These are phyloP conservation scores for Parietaria judaica DNA, from an alignment of 306 rosid species.

Conservation along the genomic window DNA sequence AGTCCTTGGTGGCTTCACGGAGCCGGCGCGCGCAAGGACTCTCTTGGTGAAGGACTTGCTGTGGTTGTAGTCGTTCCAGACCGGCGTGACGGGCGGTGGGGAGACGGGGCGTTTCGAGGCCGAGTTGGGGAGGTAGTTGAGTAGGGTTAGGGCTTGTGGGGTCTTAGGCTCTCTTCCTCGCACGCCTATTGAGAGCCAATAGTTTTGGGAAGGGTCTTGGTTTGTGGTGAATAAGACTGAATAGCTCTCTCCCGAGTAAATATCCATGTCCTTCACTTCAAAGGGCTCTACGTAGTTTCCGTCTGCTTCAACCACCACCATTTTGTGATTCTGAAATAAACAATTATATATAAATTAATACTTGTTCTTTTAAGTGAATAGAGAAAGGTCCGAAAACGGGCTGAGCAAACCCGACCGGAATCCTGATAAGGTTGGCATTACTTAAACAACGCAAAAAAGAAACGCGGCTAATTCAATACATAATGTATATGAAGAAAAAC, in stretches of 20 bases:
- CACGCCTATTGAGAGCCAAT: conserved; percentile 65
- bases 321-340: conserved; percentile 51
- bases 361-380: too few relatives aligned
- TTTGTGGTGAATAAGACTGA: conserved; percentile 59
- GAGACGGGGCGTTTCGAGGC: conserved; percentile 51
- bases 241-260: conserved; percentile 79
- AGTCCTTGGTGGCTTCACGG: conserved; percentile 45
- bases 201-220: conserved; percentile 59
- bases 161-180: conserved; percentile 59
- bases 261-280: conserved; percentile 48
- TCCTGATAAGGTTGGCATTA: too few relatives aligned
- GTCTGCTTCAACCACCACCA: conserved; percentile 79
- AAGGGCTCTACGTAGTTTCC: conserved; percentile 76
- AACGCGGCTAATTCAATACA: too few relatives aligned
- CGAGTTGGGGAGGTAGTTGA: conserved; percentile 46
- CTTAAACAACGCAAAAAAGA: too few relatives aligned
- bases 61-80: conserved; percentile 48
- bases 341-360: neutral
- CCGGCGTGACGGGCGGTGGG: conserved; percentile 55
- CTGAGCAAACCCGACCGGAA: too few relatives aligned
- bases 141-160: conserved; percentile 44
- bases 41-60: conserved; percentile 51
- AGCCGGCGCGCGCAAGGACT: conserved; percentile 47
- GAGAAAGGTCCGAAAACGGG: too few relatives aligned
- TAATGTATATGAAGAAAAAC: too few relatives aligned